Percentiles rank a stretch among this genome's conserved stretches.
Conservation (phyloP, 1,139 yeast species). For the Taphrina confusa region DNA sequence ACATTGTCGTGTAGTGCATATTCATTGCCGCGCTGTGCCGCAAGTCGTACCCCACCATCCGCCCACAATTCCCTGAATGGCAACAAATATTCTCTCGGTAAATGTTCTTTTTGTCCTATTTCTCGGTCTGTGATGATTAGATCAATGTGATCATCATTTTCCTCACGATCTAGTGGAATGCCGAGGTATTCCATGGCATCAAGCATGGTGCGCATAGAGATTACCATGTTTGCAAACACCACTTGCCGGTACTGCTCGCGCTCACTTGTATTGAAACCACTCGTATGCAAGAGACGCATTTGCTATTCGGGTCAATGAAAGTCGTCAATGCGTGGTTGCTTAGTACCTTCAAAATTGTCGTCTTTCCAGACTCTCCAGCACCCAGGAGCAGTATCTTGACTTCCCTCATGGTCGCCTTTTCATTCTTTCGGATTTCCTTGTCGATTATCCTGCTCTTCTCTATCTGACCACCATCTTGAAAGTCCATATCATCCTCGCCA, state of each 20-base stretch:
- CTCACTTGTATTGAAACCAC: slow-evolving; percentile 80
- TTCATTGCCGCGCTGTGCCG: slow-evolving; percentile 65
- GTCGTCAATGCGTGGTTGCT: neutral
- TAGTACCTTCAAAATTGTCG: slow-evolving; percentile 73
- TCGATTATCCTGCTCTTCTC: slow-evolving; percentile 55
- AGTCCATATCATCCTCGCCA: slow-evolving; percentile 12
- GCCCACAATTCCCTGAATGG: slow-evolving; percentile 53
- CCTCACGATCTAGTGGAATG: slow-evolving; percentile 36
- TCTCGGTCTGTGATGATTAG: slow-evolving; percentile 39
- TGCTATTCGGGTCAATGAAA: slow-evolving; percentile 49
- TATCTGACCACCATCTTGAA: slow-evolving; percentile 14
- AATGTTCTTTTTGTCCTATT: slow-evolving; percentile 36
- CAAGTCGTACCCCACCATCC: slow-evolving; percentile 60
- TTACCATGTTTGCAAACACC: slow-evolving; percentile 89
- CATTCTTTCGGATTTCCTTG: slow-evolving; percentile 58
- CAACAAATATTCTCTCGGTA: slow-evolving; percentile 41
- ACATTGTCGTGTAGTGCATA: slow-evolving; percentile 89
- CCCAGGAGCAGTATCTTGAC: slow-evolving; percentile 41
- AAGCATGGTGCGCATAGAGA: slow-evolving; percentile 79
- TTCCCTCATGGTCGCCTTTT: slow-evolving; percentile 42
- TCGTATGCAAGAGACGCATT: slow-evolving; percentile 78
- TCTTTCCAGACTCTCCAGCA: slow-evolving; percentile 95
- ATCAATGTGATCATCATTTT: slow-evolving; percentile 35
- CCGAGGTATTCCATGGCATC: slow-evolving; percentile 45
- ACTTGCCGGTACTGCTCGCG: slow-evolving; percentile 78